phyloP scores from a whole-genome alignment of 257 asterid species.

The Scutellaria baicalensis region DNA sequence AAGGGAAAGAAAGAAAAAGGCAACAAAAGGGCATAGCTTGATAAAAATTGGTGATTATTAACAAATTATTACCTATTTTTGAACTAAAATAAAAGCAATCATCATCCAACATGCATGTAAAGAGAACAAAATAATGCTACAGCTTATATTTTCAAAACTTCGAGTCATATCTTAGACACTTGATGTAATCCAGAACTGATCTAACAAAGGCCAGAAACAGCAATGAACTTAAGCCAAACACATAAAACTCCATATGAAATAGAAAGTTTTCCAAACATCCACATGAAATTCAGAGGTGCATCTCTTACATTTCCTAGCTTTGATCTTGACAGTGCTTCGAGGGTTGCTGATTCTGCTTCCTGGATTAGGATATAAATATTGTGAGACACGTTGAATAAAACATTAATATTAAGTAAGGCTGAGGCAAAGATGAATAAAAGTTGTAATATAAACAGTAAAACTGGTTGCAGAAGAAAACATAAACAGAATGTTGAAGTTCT shows the following conservation, averaged over 20 bases:
- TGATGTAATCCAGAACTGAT: background rate
- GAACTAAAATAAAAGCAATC: background rate
- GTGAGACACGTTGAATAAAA: background rate
- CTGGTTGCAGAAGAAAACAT: background rate
- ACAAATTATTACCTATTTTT: slow-evolving; percentile 8
- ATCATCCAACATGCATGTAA: background rate
- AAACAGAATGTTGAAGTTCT: background rate
- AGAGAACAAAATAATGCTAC: slow-evolving; percentile 1
- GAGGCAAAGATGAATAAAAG: background rate
- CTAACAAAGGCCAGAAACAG: slow-evolving; percentile 4
- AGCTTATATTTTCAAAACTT: background rate
- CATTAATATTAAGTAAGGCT: background rate
- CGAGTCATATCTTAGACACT: background rate
- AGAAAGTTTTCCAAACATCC: background rate
- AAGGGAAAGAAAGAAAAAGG: slow-evolving; percentile 1
- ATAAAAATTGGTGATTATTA: background rate
- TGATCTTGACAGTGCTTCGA: slow-evolving; percentile 88
- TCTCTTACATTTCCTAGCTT: slow-evolving; percentile 78
- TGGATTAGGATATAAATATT: slow-evolving; percentile 24
- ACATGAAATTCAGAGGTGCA: slow-evolving; percentile 9
- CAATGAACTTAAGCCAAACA: slow-evolving; percentile 13
- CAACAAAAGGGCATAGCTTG: slow-evolving; percentile 2
- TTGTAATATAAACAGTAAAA: slow-evolving; percentile 9
- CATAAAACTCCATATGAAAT: background rate
- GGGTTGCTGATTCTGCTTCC: slow-evolving; percentile 97